Base-by-base conservation (phyloP, 768 basidiomycete genomes). In the Pholiota molesta region DNA sequence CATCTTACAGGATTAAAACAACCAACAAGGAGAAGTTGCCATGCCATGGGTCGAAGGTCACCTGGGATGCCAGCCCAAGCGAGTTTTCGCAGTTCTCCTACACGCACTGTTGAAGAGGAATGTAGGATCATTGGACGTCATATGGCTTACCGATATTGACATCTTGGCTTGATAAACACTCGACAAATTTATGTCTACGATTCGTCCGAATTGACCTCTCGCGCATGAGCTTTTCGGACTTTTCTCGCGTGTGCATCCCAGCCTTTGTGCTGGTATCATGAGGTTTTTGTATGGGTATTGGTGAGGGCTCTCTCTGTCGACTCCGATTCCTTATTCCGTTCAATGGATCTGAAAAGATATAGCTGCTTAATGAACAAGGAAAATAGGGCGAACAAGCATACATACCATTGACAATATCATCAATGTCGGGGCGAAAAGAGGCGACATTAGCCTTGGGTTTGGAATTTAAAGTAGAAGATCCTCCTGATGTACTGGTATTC, bases 1-100 rank as follows among this genome's bases (percentile, higher is more conserved):
- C 17, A 23, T 49, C 26, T 67, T 44, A 55, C 19, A 29, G 47
- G 37, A 59, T 21, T 55, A 47, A 19, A 59, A 51, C 42, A 23
- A 80, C 92, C 66, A 71, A 97, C 95, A 40, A 99, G 86, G 33
- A 99, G 82, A 52, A 98, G 80, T 71, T 95, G 95, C 97, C 97
- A 99, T 26, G 90, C 91, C 71, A 97, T 85, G 0, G 95, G 94
- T 42, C 97, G 84, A 28, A 99, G 79, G 67, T 95, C 92, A 59
- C 75, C 73, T 0, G 97, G 97, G 26, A 98, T 91, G 23, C 97
- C 97, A 55, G 90, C 90, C 97, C 97, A 99, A 19, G 95, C 90
- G 52, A 97, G 84, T 70, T 94, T 95, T 52, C 95, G 83, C 63
- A 99, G 80, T 72, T 94, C 92, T 19, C 86, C 92, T 92, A 16